phyloP scores from a whole-genome alignment of 352 stramenopile genomes.

The Phytophthora cactorum region DNA sequence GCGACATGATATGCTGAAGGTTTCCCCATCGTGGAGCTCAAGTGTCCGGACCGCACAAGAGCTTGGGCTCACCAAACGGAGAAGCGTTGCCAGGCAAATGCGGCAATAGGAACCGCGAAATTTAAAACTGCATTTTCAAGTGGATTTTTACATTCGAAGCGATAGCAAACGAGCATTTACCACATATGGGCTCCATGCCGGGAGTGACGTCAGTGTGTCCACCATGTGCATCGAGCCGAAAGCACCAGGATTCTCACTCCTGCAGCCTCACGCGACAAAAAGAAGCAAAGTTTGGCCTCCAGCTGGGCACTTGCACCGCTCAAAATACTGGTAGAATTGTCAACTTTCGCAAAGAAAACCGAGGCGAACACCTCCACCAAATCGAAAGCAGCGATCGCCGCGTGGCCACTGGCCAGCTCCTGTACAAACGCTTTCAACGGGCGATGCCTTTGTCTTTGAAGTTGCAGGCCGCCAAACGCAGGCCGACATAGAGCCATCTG shows the following conservation, averaged over 20 bases:
- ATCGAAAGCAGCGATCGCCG: not conserved
- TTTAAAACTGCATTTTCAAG: constrained; percentile 10
- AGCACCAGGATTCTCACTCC: constrained; percentile 15
- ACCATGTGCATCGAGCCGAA: constrained; percentile 13
- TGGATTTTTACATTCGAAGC: constrained; percentile 17
- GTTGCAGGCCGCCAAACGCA: constrained; percentile 17
- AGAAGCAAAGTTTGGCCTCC: constrained; percentile 12
- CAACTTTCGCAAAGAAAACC: constrained; percentile 7
- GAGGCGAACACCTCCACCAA: not conserved
- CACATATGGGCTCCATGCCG: constrained; percentile 21
- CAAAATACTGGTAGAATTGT: constrained; percentile 20
- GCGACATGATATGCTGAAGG: constrained; percentile 16
- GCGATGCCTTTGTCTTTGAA: constrained; percentile 13
- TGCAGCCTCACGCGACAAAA: constrained; percentile 1
- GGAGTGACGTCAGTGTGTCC: constrained; percentile 27
- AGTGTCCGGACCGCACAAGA: constrained; percentile 22
- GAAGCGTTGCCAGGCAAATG: not conserved
- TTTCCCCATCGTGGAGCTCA: constrained; percentile 7
- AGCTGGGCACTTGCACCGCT: constrained; percentile 5
- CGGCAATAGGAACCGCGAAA: constrained; percentile 11
- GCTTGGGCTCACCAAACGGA: constrained; percentile 5
- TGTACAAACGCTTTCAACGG: constrained; percentile 2
- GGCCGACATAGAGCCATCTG: constrained; percentile 10
- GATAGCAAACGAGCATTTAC: constrained; percentile 1
- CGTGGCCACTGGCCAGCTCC: constrained; percentile 3